Percentiles rank a stretch among this genome's conserved stretches.
These are phyloP conservation scores for Leccinum subtestaceum DNA, from an alignment of 768 basidiomycete genomes.

Conservation along the genomic window DNA sequence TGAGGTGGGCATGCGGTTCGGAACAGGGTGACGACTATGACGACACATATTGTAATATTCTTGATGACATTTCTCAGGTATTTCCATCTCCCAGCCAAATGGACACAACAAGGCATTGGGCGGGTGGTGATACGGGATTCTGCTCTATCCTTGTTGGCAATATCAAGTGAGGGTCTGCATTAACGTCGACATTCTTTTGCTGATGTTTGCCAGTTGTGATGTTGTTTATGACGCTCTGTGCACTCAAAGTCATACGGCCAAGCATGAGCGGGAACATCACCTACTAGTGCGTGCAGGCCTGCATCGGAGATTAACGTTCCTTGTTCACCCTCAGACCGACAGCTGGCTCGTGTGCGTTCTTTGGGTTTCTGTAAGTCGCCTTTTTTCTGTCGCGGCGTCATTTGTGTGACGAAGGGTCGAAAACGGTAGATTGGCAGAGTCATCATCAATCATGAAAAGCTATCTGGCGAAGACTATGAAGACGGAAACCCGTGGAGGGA, in stretches of 20 bases:
- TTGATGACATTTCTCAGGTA: constrained; percentile 23
- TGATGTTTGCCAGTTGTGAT: constrained; percentile 3
- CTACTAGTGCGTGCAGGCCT: constrained; percentile 14
- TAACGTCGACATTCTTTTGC: neutral
- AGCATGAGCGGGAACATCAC: constrained; percentile 18
- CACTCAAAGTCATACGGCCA: constrained; percentile 9
- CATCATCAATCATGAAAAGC: constrained; percentile 12
- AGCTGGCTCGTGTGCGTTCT: constrained; percentile 21
- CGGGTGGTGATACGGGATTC: constrained; percentile 20
- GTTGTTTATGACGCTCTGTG: constrained; percentile 20
- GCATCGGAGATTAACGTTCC: neutral
- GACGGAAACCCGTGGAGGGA: constrained; percentile 4
- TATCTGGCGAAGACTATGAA: neutral
- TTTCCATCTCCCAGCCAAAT: constrained; percentile 9
- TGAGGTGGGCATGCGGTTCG: neutral
- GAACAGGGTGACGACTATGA: constrained; percentile 17
- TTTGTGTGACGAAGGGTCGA: neutral
- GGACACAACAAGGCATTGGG: constrained; percentile 4
- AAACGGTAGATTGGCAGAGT: constrained; percentile 14
- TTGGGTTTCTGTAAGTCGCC: constrained; percentile 18
- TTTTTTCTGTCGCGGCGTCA: neutral
- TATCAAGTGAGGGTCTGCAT: constrained; percentile 11
- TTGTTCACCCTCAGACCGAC: neutral
- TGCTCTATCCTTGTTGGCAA: constrained; percentile 1
- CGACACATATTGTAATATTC: constrained; percentile 9